Evolutionary conservation across 441 rosid species (phyloP), one percentile per base, ranked within the genome.

Genomic region (Sinapis alba): DNA sequence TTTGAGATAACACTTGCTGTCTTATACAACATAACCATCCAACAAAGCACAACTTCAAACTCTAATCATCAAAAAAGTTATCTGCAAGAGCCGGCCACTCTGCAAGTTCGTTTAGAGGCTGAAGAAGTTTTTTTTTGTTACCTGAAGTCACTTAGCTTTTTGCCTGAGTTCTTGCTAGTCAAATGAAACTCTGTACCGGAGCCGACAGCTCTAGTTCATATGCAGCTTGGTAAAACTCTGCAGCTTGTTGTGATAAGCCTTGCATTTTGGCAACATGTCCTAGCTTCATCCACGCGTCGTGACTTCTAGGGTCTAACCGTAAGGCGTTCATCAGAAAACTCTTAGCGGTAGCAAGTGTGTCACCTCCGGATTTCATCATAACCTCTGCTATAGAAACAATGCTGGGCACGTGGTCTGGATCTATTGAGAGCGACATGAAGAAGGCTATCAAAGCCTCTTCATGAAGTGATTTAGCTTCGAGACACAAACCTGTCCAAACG

Each of bases 191-290:
- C 65, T 90, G 88, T 53, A 91, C 86, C 7, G 98, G 96, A 66
- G 97, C 91, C 2, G 97, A 87, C 24, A 83, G 72, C 79, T 86
- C 73, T 30, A 96, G 93, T 70, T 96, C 97, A 78, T 89, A 87
- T 6, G 99, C 97, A 67, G 97, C 98, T 80, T 96, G 98, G 81
- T 89, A 90, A 81, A 79, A 96, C 32, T 96, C 97, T n/a, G 97
- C 94, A 20, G 98, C 98, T 83, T 87, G 94, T 51, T 84, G 86
- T 23, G 86, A 69, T 4, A 86, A 85, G 74, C 98, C 99, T 82
- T 96, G 97, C 90, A 65, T 82, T 79, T 89, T 93, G 54, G 94
- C 84, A 78, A 96, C 83, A 68, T 82, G 65, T 34, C 97, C 98
- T 18, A 96, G 90, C 79, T 90, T 87, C 86, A 85, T 83, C 97